Evolutionary conservation across 2,329 filamentous ascomycete species (phyloP), one percentile per base, ranked within the genome.

Genomic region (Fusarium sp.): DNA sequence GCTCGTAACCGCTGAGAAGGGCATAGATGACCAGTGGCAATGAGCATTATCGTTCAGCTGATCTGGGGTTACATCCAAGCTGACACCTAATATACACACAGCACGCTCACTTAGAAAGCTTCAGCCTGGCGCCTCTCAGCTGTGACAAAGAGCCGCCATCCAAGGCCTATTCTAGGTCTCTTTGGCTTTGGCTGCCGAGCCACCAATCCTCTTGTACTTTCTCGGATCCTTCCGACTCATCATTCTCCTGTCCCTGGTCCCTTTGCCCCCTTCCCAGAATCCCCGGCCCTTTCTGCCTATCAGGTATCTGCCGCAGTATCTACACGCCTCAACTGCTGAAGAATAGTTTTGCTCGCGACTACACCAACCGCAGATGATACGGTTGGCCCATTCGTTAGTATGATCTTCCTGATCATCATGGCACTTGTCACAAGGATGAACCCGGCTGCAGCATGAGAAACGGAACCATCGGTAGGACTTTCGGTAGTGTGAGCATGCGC

Each of bases 261-360:
- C 93, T 80, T 92, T 94, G 4, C 94, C 94, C 16, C 94, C 94
- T 83, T 97, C 94, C 94, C 94, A 97, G 82, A 95, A 97, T 1
- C 94, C 94, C 47, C 79, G 82, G 7, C 89, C 89, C 78, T 90
- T 91, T 72, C 82, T 86, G 1, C 92, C 91, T 58, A 95, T 87
- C 18, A 96, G 87, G 55, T 87, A 88, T 38, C 91, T 85, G 54
- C 91, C 92, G 78, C 94, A 97, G 77, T 93, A 90, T 3, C 85
- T 87, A 80, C 94, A 97, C 68, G 91, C 91, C 78, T 95, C 92
- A 4, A 92, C 90, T 28, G 90, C 85, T 13, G 66, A 65, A n/a
- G 66, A 69, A 81, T 94, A 97, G 72, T 91, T 91, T 83, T 95
- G 93, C 84, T 97, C 94, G 57, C 94, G 86, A 71, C 91, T 94